phyloP scores from a whole-genome alignment of 345 rosid species.

The Firmiana major region DNA sequence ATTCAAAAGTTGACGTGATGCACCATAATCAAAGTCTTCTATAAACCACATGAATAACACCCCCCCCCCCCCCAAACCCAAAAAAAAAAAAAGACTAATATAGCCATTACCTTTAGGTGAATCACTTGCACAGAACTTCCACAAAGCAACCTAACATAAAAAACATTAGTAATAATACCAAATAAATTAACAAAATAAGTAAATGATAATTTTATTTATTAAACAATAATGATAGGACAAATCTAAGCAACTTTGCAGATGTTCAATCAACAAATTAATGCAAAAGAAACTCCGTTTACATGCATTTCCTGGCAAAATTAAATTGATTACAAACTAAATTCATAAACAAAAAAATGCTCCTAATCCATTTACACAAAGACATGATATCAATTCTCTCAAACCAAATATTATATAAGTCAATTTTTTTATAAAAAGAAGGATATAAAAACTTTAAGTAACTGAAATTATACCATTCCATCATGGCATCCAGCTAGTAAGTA shows the following conservation, averaged over 20 bases:
- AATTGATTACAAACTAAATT: background rate
- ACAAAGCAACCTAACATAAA: conserved; percentile 77
- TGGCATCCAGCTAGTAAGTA: conserved; percentile 92
- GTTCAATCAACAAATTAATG: conserved; percentile 2
- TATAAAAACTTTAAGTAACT: background rate
- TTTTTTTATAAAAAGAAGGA: conserved; percentile 5
- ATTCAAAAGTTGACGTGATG: background rate
- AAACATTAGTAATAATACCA: conserved; percentile 15
- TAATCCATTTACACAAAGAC: background rate
- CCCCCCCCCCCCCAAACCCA: too few relatives aligned
- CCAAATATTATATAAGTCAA: background rate
- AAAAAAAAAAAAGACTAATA: background rate
- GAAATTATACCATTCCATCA: conserved; percentile 67
- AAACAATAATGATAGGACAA: background rate
- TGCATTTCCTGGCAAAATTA: background rate
- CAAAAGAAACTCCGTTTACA: background rate
- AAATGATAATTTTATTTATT: background rate
- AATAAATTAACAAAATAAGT: background rate
- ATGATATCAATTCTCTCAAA: background rate
- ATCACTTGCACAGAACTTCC: conserved; percentile 66
- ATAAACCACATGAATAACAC: background rate
- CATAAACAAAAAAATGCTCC: background rate
- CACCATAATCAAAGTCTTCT: background rate
- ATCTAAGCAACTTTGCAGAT: background rate
- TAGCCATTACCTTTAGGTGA: conserved; percentile 49